Evolutionary conservation across 1,284 basidiomycete species (phyloP).

Genomic region (Cerrena zonata): DNA sequence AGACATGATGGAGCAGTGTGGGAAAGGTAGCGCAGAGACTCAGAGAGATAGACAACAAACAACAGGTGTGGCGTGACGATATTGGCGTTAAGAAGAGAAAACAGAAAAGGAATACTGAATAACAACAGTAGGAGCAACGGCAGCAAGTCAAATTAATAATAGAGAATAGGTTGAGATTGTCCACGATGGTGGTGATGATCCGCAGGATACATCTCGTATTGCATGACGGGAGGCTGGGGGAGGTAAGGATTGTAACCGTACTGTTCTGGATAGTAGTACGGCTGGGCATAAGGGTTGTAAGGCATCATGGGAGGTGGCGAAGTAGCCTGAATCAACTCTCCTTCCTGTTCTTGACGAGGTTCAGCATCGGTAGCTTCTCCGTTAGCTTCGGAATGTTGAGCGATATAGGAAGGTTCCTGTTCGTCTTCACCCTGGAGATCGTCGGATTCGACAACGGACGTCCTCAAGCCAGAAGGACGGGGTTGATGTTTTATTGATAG

Average conservation of each 20-base stretch:
- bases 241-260: constrained; percentile 62
- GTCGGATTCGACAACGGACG: constrained; percentile 22
- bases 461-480: constrained; percentile 33
- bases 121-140: constrained; percentile 3
- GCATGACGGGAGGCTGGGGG: constrained; percentile 54
- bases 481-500: constrained; percentile 23
- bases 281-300: constrained; percentile 52
- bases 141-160: constrained; percentile 45
- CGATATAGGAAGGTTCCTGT: constrained; percentile 5
- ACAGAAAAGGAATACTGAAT: not conserved
- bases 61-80: not conserved
- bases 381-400: constrained; percentile 4
- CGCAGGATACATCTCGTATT: constrained; percentile 61
- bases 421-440: constrained; percentile 8
- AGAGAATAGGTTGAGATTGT: constrained; percentile 39
- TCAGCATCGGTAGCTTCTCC: constrained; percentile 3
- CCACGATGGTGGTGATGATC: constrained; percentile 33
- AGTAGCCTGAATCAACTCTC: constrained; percentile 19
- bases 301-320: constrained; percentile 35
- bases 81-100: not conserved
- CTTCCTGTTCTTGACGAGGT: constrained; percentile 12
- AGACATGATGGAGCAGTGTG: not conserved
- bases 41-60: not conserved
- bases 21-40: not conserved
- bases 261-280: constrained; percentile 61